A percentile compares a stretch with the other conserved stretches of the same genome.
phyloP scores from a whole-genome alignment of 2,329 filamentous ascomycete species.

The Grosmannia penicillata region DNA sequence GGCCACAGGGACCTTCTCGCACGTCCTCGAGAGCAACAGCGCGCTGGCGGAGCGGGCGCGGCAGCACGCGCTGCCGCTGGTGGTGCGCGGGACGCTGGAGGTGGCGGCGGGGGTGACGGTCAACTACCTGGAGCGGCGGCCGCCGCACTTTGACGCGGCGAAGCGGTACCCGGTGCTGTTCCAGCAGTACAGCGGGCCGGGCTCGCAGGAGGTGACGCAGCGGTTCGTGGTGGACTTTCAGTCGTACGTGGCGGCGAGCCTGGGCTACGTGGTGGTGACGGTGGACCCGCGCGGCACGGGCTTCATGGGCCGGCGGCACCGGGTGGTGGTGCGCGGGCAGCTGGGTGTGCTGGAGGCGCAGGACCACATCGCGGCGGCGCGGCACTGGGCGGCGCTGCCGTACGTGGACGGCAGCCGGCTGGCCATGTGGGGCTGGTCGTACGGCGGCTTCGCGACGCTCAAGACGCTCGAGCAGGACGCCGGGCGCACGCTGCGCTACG shows the following conservation, averaged over 20 bases:
- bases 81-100: constrained; percentile 72
- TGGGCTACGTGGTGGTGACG: constrained; percentile 90
- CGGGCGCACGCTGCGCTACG: constrained; percentile 83
- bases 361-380: constrained; percentile 84
- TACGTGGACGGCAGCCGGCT: constrained; percentile 75
- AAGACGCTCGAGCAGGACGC: constrained; percentile 90
- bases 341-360: constrained; percentile 73
- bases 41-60: constrained; percentile 53
- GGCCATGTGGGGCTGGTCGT: constrained; percentile 98
- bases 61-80: constrained; percentile 66
- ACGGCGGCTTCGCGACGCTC: constrained; percentile 86
- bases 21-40: constrained; percentile 65
- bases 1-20: constrained; percentile 33
- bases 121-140: constrained; percentile 68
- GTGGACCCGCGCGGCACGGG: constrained; percentile 90
- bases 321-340: constrained; percentile 68
- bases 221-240: constrained; percentile 79
- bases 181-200: constrained; percentile 85
- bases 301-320: constrained; percentile 69
- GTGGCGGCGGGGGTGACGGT: constrained; percentile 56
- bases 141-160: constrained; percentile 70
- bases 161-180: constrained; percentile 91
- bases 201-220: constrained; percentile 78
- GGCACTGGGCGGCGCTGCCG: constrained; percentile 63
- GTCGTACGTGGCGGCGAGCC: constrained; percentile 65